phyloP scores from a whole-genome alignment of 2,329 filamentous ascomycete genomes.

The Diaporthe ampelina region DNA sequence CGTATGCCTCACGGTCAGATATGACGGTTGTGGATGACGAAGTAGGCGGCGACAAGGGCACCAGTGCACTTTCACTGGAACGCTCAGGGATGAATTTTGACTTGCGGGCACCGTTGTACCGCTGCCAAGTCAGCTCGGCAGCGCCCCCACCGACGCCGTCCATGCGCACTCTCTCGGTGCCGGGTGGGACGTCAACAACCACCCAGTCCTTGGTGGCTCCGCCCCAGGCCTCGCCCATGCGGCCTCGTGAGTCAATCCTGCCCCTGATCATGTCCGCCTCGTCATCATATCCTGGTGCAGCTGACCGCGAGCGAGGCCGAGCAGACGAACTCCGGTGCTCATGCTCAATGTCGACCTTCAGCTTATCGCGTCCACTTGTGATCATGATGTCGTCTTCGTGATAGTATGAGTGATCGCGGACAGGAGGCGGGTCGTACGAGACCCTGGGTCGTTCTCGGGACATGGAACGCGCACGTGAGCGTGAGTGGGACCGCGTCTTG shows the following conservation, averaged over 20 bases:
- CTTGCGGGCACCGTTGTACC: constrained; percentile 82
- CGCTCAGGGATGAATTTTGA: constrained; percentile 81
- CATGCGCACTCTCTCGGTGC: constrained; percentile 86
- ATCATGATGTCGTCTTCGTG: constrained; percentile 78
- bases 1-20: constrained; percentile 45
- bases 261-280: constrained; percentile 74
- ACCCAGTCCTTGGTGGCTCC: constrained; percentile 84
- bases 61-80: constrained; percentile 57
- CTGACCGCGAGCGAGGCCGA: constrained; percentile 67
- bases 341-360: constrained; percentile 59
- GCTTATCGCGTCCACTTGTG: constrained; percentile 66
- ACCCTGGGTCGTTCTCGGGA: constrained; percentile 52
- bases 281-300: constrained; percentile 70
- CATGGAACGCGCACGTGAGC: constrained; percentile 56
- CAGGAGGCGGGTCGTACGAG: constrained; percentile 43
- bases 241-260: constrained; percentile 71
- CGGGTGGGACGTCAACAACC: constrained; percentile 87
- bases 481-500: constrained; percentile 55
- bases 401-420: constrained; percentile 59
- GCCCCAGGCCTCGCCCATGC: constrained; percentile 80
- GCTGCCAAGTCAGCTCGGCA: constrained; percentile 83
- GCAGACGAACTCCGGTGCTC: constrained; percentile 50
- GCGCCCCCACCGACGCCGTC: constrained; percentile 81
- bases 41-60: constrained; percentile 53
- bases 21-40: constrained; percentile 45